A percentile compares a stretch with the other conserved stretches of the same genome.
phyloP scores from a whole-genome alignment of 2,329 filamentous ascomycete species.

The Rutstroemia sp. region DNA sequence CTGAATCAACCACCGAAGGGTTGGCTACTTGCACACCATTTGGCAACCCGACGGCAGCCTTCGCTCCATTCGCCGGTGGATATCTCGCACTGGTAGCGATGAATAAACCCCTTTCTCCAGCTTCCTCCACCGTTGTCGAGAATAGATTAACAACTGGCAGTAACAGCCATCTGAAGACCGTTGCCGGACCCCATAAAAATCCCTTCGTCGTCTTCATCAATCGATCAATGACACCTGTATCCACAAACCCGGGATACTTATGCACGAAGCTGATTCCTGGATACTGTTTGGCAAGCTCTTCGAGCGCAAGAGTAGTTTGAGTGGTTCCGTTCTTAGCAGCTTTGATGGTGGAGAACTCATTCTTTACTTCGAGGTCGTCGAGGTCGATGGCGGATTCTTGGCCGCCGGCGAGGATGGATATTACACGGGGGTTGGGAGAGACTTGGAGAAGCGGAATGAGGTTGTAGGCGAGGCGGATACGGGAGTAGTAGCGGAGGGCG shows the following conservation, averaged over 20 bases:
- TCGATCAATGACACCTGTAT: slow-evolving; percentile 28
- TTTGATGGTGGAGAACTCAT: slow-evolving; percentile 32
- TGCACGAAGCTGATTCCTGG: slow-evolving; percentile 37
- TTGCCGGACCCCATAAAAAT: slow-evolving; percentile 18
- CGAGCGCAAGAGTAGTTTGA: slow-evolving; percentile 44
- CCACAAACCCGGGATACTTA: slow-evolving; percentile 30
- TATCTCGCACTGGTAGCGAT: slow-evolving; percentile 32
- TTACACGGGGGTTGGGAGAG: slow-evolving; percentile 40
- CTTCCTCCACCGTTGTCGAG: slow-evolving; percentile 25
- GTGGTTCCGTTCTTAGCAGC: slow-evolving; percentile 40
- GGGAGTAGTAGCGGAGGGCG: slow-evolving; percentile 48
- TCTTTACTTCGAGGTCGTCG: slow-evolving; percentile 33
- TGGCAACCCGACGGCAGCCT: slow-evolving; percentile 15
- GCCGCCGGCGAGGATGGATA: slow-evolving; percentile 45
- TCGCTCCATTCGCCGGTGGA: slow-evolving; percentile 18
- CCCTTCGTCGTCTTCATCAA: slow-evolving; percentile 20
- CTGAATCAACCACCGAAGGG: slow-evolving; percentile 24
- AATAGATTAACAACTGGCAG: slow-evolving; percentile 28
- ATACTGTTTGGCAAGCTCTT: slow-evolving; percentile 39
- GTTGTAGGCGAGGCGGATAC: slow-evolving; percentile 47
- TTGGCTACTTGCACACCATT: slow-evolving; percentile 19
- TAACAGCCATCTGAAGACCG: slow-evolving; percentile 15
- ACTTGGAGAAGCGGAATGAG: slow-evolving; percentile 48
- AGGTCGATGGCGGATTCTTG: slow-evolving; percentile 44
- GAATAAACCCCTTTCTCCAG: slow-evolving; percentile 35